Evolutionary conservation across 106 monocot genomes (phyloP), one percentile per base, ranked within the genome.

Genomic region (Dendrobium chrysotoxum): DNA sequence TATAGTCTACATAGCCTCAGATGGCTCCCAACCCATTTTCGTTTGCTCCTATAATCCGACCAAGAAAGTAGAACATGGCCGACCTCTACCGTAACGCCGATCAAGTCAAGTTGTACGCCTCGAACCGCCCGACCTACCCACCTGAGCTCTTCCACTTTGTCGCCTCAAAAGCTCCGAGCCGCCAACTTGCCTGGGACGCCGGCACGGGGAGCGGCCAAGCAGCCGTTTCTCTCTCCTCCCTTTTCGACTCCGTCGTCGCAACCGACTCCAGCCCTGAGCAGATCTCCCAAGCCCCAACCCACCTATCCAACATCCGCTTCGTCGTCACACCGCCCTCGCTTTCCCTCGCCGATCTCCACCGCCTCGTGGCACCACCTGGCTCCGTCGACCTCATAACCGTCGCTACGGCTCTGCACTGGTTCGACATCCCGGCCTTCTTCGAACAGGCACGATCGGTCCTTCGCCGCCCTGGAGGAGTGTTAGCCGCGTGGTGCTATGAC

Each of bases 141-240:
- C 64, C 82, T 30, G 91, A 93, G 40, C 84, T 91, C 75, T 93
- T 93, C 85, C 40, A 45, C 3, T 93, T 87, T 89, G 88, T 96
- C 75, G 89, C 93, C 26, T 91, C 93, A 12, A 91, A 89, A 81
- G 87, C 86, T 17, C 82, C 82, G 23, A 72, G 31, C 31, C 88
- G 78, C 85, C 53, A 75, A 70, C 88, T 93, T 23, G 93, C 84
- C 11, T 96, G 96, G 96, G 96, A 96, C 53, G 96, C 87, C 53
- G 93, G 90, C 85, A 96, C 96, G 80, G 96, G 91, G 46, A 93
- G 82, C 86, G 96, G 96, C 38, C 93, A 96, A 79, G 91, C 93
- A 26, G 91, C 91, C 21, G 82, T 28, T 25, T 38, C 68, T 44
- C 47, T 47, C 46, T 47, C 75, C 79, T 5, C 58, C 15, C 68